Base-by-base conservation (phyloP, 2,329 filamentous ascomycete species). In the Exophiala sp. region DNA sequence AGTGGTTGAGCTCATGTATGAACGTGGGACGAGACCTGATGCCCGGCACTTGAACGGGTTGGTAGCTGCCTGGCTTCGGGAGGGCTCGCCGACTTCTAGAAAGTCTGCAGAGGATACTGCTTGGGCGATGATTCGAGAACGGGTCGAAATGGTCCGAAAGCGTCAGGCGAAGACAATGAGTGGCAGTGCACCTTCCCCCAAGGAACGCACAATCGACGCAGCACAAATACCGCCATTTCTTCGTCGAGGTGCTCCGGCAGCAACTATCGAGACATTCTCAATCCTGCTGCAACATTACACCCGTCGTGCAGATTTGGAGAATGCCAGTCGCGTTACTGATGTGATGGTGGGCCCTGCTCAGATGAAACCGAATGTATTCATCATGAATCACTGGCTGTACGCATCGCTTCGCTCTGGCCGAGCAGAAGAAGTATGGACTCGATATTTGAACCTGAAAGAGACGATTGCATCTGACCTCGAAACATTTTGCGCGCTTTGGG, bases 31-130 rank as follows among this genome's bases (percentile, higher is more conserved):
- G 33, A 76, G 77, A 53, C 84, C 89, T 2, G 83, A 88, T 38
- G 76, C 88, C 1, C 85, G 87, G 47, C 88, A 95, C 61, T 77
- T 94, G 52, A 95, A 96, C 65, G 88, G 89, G 6, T 77, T 96
- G 16, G 82, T 96, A 50, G 88, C 85, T 7, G 88, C 87, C 1
- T 91, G 88, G 80, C 76, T 94, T 47, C 81, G 89, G 43, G 78
- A 82, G 5, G 81, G 81, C 18, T 80, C 73, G 5, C 72, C 74
- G 1, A 71, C 73, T 18, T 74, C 84, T 50, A 71, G 81, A 48
- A 72, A 79, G 46, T 81, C 80, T 63, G 89, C 87, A 2, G 87
- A 91, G 63, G 70, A 75, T 35, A 75, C 90, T 49, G 88, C 81
- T 2, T 91, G 87, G 87, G 75, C 80, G 50, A 92, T 94, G 89